These are phyloP conservation scores for Solanum chacoense DNA, from an alignment of 305 asterid genomes.

Conservation along the genomic window DNA sequence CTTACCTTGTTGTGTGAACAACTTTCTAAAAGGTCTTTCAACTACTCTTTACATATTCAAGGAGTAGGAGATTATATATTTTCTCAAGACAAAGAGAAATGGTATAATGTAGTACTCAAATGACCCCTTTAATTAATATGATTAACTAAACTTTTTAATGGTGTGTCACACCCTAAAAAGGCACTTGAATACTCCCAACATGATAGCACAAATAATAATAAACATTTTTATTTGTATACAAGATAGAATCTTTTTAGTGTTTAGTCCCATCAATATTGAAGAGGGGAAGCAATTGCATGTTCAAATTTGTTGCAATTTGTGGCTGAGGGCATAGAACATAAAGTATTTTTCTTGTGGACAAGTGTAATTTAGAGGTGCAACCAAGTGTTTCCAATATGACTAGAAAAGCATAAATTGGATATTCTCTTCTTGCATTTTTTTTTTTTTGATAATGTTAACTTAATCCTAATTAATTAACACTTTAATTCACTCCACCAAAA, in stretches of 20 bases:
- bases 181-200: not conserved
- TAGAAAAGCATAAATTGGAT: constrained; percentile 21
- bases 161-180: not conserved
- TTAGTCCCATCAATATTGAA: not conserved
- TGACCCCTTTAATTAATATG: not conserved
- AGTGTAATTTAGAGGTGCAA: not conserved
- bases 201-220: not conserved
- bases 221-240: not conserved
- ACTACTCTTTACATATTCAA: not conserved
- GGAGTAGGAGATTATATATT: not conserved
- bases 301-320: not conserved
- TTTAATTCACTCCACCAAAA: constrained; percentile 3
- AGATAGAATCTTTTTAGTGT: not conserved
- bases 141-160: not conserved
- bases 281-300: not conserved
- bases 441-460: not conserved
- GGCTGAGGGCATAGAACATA: not conserved
- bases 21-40: not conserved
- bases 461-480: not conserved
- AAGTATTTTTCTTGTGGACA: not conserved
- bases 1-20: not conserved
- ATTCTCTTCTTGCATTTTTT: constrained; percentile 12
- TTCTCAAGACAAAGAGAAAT: not conserved
- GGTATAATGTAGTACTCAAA: not conserved
- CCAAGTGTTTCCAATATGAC: constrained; percentile 16